A percentile compares a stretch with the other conserved stretches of the same genome.
These are phyloP conservation scores for Neurospora discreta DNA, from an alignment of 495 filamentous ascomycete species.

Conservation along the genomic window DNA sequence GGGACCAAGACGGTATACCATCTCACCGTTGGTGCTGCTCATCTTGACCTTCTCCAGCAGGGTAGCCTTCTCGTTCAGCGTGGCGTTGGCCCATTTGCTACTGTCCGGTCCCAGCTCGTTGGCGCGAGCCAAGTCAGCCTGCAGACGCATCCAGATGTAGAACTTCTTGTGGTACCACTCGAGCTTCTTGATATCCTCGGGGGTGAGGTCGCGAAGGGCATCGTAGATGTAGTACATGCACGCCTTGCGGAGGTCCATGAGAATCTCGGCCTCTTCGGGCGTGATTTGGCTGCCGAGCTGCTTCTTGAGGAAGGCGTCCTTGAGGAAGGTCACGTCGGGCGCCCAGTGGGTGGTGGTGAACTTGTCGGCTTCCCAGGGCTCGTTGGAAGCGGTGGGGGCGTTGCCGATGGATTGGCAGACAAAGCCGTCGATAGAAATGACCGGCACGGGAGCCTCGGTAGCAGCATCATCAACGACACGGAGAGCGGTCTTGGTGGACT, in stretches of 20 bases:
- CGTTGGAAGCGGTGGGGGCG: background rate
- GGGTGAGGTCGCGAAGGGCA: conserved; percentile 11
- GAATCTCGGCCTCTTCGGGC: conserved; percentile 8
- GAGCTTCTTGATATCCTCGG: conserved; percentile 7
- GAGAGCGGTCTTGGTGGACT: conserved; percentile 11
- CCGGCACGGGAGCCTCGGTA: background rate
- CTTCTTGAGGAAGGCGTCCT: conserved; percentile 6
- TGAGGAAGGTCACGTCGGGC: conserved; percentile 17
- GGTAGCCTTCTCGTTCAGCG: conserved; percentile 1
- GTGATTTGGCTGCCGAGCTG: conserved; percentile 15
- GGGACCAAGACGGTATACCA: conserved; percentile 17
- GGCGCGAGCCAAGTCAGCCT: conserved; percentile 14
- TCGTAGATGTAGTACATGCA: conserved; percentile 19
- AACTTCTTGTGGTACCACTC: conserved; percentile 20
- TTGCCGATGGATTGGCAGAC: conserved; percentile 19
- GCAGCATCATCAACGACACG: conserved; percentile 5
- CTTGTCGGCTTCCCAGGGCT: conserved; percentile 12
- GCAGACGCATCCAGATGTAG: conserved; percentile 23
- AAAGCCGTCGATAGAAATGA: conserved; percentile 15
- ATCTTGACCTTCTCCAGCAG: conserved; percentile 9
- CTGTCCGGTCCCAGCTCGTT: conserved; percentile 14
- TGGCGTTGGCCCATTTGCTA: conserved; percentile 5
- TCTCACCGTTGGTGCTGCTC: conserved; percentile 19
- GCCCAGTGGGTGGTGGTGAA: conserved; percentile 14
- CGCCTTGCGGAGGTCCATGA: conserved; percentile 18